Conservation (phyloP, 257 asterid species). For the Verbena officinalis region DNA sequence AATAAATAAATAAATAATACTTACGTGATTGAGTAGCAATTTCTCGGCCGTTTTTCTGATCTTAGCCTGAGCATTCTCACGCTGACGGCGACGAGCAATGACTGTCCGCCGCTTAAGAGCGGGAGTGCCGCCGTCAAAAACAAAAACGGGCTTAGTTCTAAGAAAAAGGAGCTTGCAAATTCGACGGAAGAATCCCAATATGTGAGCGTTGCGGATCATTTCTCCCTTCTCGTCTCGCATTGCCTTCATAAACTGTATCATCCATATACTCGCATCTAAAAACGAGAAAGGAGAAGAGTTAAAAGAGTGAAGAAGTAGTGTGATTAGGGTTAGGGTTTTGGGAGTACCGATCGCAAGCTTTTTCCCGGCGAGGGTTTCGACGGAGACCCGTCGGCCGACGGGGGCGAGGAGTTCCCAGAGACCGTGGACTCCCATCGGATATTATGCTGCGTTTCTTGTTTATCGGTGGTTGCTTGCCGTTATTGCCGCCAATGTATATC, state of each 20-base stretch:
- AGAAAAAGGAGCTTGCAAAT: conserved; percentile 92
- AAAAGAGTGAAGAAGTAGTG: neutral
- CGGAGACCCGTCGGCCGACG: conserved; percentile 98
- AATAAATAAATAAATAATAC: conserved; percentile 2
- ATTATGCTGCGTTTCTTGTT: neutral
- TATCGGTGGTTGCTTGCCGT: neutral
- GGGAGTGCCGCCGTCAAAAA: conserved; percentile 96
- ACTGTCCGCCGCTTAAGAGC: conserved; percentile 96
- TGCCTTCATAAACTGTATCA: conserved; percentile 97
- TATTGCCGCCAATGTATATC: conserved; percentile 38
- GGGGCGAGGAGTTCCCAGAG: conserved; percentile 97
- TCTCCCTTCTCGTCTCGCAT: conserved; percentile 98
- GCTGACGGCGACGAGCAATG: conserved; percentile 93
- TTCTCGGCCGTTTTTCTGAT: conserved; percentile 97
- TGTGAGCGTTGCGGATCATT: conserved; percentile 91
- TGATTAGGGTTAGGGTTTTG: conserved; percentile 38
- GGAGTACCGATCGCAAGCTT: conserved; percentile 89
- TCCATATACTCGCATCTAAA: conserved; percentile 97
- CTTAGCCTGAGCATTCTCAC: conserved; percentile 97
- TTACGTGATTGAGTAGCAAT: conserved; percentile 87
- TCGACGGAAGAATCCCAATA: conserved; percentile 90
- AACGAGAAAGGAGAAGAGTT: neutral
- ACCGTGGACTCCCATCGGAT: conserved; percentile 87
- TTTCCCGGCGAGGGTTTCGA: conserved; percentile 90
- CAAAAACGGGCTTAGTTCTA: conserved; percentile 88